Percentiles rank a stretch among this genome's conserved stretches.
Conservation (phyloP, 2,329 filamentous ascomycete species). For the Paracoccidioides brasiliensis region DNA sequence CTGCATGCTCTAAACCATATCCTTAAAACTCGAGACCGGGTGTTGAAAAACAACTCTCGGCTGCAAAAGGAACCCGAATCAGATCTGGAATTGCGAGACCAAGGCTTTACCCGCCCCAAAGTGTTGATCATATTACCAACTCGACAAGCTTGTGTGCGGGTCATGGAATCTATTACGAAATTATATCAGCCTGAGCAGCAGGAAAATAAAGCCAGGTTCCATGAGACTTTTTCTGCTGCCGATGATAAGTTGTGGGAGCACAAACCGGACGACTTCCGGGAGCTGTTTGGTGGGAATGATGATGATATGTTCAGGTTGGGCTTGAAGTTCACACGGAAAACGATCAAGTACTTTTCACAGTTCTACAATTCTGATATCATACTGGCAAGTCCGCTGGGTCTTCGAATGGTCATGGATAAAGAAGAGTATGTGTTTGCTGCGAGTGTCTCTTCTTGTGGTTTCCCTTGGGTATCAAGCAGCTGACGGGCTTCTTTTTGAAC, state of each 20-base stretch:
- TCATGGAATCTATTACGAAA: constrained; percentile 62
- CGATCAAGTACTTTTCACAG: constrained; percentile 82
- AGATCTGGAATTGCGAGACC: constrained; percentile 69
- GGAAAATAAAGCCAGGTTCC: constrained; percentile 86
- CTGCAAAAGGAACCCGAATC: constrained; percentile 53
- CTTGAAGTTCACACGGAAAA: constrained; percentile 94
- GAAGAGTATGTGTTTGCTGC: constrained; percentile 41
- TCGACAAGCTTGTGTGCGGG: constrained; percentile 67
- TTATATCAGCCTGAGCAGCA: constrained; percentile 77
- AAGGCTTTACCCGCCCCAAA: constrained; percentile 91
- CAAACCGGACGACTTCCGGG: constrained; percentile 73
- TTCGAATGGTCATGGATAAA: constrained; percentile 80
- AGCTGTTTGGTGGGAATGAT: constrained; percentile 86
- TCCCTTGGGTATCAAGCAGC: not conserved
- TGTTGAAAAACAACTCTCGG: constrained; percentile 83
- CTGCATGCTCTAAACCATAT: constrained; percentile 86
- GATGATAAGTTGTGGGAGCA: constrained; percentile 56
- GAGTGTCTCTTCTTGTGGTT: constrained; percentile 31
- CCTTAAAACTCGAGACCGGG: constrained; percentile 80
- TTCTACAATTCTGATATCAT: constrained; percentile 98
- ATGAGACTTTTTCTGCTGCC: constrained; percentile 63
- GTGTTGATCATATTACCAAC: constrained; percentile 84
- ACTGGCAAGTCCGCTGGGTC: constrained; percentile 74
- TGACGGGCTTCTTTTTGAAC: not conserved
- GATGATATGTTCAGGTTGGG: constrained; percentile 95